These are phyloP conservation scores for Elasticomyces elasticus DNA, from an alignment of 495 filamentous ascomycete species.

Conservation along the genomic window DNA sequence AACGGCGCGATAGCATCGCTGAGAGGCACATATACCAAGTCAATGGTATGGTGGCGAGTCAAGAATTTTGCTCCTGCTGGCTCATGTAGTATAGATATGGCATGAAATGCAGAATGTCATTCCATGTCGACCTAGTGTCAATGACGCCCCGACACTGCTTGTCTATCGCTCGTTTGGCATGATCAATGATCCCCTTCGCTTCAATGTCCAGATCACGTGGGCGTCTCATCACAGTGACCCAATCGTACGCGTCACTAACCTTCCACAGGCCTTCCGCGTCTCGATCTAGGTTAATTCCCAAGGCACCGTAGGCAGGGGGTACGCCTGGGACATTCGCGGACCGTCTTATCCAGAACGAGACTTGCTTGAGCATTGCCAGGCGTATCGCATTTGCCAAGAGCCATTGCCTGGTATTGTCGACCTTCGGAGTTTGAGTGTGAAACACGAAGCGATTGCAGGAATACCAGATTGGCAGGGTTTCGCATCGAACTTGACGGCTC, in stretches of 20 bases:
- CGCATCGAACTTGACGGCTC: conserved; percentile 4
- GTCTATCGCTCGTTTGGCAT: too few relatives aligned
- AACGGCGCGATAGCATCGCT: too few relatives aligned
- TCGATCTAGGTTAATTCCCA: background rate
- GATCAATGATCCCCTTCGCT: background rate
- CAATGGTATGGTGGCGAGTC: too few relatives aligned
- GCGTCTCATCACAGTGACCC: conserved; percentile 10
- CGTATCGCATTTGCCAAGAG: background rate
- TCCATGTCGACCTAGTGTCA: too few relatives aligned
- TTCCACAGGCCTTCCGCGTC: background rate
- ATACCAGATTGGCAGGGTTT: conserved; percentile 12
- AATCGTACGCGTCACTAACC: background rate
- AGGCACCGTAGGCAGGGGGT: conserved; percentile 3
- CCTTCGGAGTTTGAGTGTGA: conserved; percentile 6
- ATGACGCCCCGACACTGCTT: too few relatives aligned
- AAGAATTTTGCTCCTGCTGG: too few relatives aligned
- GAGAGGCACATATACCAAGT: too few relatives aligned
- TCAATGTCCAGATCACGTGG: background rate
- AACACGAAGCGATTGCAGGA: conserved; percentile 5
- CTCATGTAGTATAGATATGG: too few relatives aligned
- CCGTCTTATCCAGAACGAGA: conserved; percentile 10
- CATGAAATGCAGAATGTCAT: too few relatives aligned
- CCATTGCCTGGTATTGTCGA: background rate
- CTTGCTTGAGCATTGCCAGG: background rate
- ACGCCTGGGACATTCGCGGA: background rate